Evolutionary conservation across 73 alveolate genomes (phyloP), one percentile per base, ranked within the genome.

Genomic region (Breviolum minutum): DNA sequence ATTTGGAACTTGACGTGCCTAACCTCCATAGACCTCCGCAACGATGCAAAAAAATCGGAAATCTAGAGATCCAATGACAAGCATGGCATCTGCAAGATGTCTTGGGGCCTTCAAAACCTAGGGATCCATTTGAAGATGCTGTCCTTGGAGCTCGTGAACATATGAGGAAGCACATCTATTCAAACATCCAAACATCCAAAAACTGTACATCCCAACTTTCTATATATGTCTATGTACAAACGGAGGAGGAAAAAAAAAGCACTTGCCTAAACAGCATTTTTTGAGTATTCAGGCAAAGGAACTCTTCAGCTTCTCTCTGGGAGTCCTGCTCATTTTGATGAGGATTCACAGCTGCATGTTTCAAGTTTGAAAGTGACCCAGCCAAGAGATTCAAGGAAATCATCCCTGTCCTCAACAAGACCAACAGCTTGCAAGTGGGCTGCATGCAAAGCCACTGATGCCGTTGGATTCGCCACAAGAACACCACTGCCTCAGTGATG

Each of bases 341-440:
- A 22, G 17, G 77, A 14, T 68, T 40, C 54, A 40, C 54, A 40
- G 54, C 54, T 40, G 0, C 54, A 40, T 0, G 54, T 40, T 40
- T 40, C 54, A 40, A 40, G 54, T 40, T 40, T 40, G 54, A 40
- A 0, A 40, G 54, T 40, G 54, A 40, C 54, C 77, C 17, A 68
- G 77, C 77, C 24, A 22, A 22, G 8, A 68, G 17, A 17, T 68
- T 22, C 54, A 40, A 40, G 90, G 32, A 29, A 19, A 13, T 4
- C 14, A 27, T 54, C 70, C 19, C 54, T 10, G 98, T 92, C 98
- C 98, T 92, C 98, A 10, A 92, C 98, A n/a, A 92, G 98, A 48
- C 98, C 66, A 7, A 92, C 98, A 7, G 98, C 98, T 68, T 92
- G 98, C 80, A 92, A 80, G 27, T 92, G 98, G 66, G 98, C 98